Evolutionary conservation across 2,329 filamentous ascomycete species (phyloP), one percentile per base, ranked within the genome.

Genomic region (Geosmithia flava): DNA sequence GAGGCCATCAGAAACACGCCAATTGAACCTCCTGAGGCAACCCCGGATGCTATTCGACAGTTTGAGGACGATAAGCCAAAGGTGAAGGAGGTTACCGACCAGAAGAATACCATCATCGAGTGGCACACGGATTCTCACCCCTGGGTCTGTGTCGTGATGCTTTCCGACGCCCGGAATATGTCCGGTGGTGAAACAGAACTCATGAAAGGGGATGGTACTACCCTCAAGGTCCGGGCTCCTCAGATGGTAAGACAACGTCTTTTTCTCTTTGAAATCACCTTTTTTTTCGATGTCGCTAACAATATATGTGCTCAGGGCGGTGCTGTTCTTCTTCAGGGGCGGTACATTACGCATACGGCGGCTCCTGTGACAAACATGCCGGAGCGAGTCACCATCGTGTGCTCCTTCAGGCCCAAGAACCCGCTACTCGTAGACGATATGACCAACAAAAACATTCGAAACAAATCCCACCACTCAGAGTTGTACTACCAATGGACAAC

Each of bases 101-200:
- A 53, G 33, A 47, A 48, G 6, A 53, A 55, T 16, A 47, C 55
- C 1, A 51, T 56, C 37, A 54, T 60, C n/a, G 58, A 56, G 19
- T 76, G 72, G 72, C 71, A 76, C 57, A 65, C 65, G 54, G 72
- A 75, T 53, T 68, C 65, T 45, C 71, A 70, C 52, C 70, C 72
- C 1, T 74, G 72, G 49, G 71, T 75, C 20, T 74, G 71, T 52
- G 71, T 75, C 20, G 58, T 71, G 3, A 75, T 74, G 72, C 63
- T 74, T 51, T 69, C 65, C 33, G 71, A 75, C 52, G 65, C 66
- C 27, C 63, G 62, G 23, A 56, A 61, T 43, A 75, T 75, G 72
- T 55, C 65, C 33, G 72, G 71, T 29, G 72, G 59, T 17, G 59
- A 61, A 49, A 62, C 59, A 2, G 59, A 52, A 20, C 49, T 61